Conservation (phyloP, 2,329 filamentous ascomycete species). For the Dendrostoma leiphaemia region DNA sequence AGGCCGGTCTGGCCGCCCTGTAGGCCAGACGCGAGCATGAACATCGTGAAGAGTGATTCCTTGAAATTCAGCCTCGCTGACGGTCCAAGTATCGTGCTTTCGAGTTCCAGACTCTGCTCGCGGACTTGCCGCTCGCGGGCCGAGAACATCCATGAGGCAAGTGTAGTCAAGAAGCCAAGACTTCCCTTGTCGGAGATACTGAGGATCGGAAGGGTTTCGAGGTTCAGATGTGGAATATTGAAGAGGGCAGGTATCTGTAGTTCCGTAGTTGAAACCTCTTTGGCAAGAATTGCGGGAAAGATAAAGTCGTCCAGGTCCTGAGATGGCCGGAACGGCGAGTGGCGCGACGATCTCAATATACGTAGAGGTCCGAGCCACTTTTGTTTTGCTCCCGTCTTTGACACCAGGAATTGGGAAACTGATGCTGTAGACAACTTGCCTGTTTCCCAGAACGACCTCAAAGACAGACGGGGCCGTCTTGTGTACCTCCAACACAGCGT, state of each 20-base stretch:
- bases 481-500: conserved; percentile 31
- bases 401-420: conserved; percentile 40
- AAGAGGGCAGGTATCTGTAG: conserved; percentile 32
- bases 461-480: conserved; percentile 40
- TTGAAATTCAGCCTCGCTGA: conserved; percentile 45
- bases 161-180: conserved; percentile 37
- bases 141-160: conserved; percentile 41
- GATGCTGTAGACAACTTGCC: conserved; percentile 30
- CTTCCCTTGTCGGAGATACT: conserved; percentile 33
- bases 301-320: conserved; percentile 31
- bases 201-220: conserved; percentile 43
- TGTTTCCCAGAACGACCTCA: conserved; percentile 37
- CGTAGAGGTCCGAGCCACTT: conserved; percentile 41
- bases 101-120: conserved; percentile 21
- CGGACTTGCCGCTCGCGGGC: conserved; percentile 38
- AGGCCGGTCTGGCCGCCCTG: conserved; percentile 43
- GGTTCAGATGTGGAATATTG: conserved; percentile 40
- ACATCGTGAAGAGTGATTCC: conserved; percentile 45
- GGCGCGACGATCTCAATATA: conserved; percentile 44
- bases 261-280: not conserved
- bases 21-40: conserved; percentile 43
- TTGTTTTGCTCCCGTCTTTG: conserved; percentile 33
- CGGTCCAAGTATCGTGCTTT: conserved; percentile 21
- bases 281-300: conserved; percentile 33
- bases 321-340: conserved; percentile 26